Base-by-base conservation (phyloP, 305 asterid genomes). In the Withania somnifera region DNA sequence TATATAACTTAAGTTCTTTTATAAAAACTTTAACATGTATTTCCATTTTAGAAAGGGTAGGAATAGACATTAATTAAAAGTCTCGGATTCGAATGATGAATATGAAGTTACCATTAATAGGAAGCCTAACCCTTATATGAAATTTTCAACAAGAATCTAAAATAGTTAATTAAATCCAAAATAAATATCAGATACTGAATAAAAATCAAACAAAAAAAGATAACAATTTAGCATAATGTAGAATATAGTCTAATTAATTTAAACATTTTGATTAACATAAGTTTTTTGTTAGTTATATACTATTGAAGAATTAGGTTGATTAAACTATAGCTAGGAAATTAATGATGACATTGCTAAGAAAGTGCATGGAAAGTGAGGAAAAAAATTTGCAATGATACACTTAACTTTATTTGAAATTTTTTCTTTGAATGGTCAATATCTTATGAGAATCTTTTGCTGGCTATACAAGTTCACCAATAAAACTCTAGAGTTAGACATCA, bases 381-480 rank as follows among this genome's bases (percentile, higher is more conserved):
- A 77, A 69, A 82, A 66, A 79, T 67, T 76, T 75, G 67, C 69
- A 83, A 83, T 83, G 84, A 81, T 90, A 81, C 83, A 82, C 85
- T 82, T 85, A 88, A 84, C 90, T 89, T 86, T 85, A 86, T 89
- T 87, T 86, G 88, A 76, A 82, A 8, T 17, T 61, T 77, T 86
- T 87, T 60, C 83, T 90, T 90, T 89, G 92, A 91, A 90, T 90
- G 89, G 95, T 91, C 92, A 88, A 88, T 90, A 80, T 92, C 93
- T 91, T 84, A 77, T 60, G 83, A 86, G 95, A 92, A 90, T 90
- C 94, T 90, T 90, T 90, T 84, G 87, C 90, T 87, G 86, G 89
- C 90, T 82, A 81, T 82, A 71, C 80, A 76, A 79, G 67, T 78
- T 83, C 87, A 88, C 91, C 90, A 87, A 86, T 90, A 77, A 67